Conservation (phyloP, 371 early-diverging fungal genomes). For the Saksenaea vasiformis region DNA sequence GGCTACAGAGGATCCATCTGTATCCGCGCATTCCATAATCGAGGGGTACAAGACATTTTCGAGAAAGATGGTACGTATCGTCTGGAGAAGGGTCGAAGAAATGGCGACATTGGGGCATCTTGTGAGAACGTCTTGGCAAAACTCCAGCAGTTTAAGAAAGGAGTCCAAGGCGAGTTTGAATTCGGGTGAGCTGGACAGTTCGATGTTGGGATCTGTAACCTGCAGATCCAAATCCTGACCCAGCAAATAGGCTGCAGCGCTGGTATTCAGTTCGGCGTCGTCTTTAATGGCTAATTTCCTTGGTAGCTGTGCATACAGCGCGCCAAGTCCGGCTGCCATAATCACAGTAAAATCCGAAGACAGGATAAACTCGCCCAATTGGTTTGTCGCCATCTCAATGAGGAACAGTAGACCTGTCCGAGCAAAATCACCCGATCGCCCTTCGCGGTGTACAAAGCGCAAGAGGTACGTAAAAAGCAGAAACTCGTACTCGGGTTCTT, state of each 20-base stretch:
- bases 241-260: constrained; percentile 35
- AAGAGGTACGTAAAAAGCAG: constrained; percentile 78
- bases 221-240: constrained; percentile 33
- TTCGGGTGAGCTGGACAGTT: constrained; percentile 49
- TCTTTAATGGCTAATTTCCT: constrained; percentile 60
- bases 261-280: constrained; percentile 20
- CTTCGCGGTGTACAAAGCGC: constrained; percentile 79
- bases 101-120: constrained; percentile 70
- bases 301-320: constrained; percentile 86
- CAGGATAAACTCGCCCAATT: constrained; percentile 73
- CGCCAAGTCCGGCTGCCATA: constrained; percentile 80
- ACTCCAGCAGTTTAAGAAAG: constrained; percentile 72
- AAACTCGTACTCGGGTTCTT: constrained; percentile 70
- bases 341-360: constrained; percentile 75
- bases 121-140: constrained; percentile 77
- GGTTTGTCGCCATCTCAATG: constrained; percentile 71
- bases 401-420: constrained; percentile 82
- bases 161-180: constrained; percentile 73
- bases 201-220: constrained; percentile 23
- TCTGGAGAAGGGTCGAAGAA: constrained; percentile 55
- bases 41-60: constrained; percentile 81
- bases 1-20: constrained; percentile 85
- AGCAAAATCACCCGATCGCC: constrained; percentile 80
- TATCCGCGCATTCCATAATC: constrained; percentile 79
- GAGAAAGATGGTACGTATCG: constrained; percentile 71